Conservation (phyloP, 2,329 filamentous ascomycete species). For the Calonectria pseudoturangicola region DNA sequence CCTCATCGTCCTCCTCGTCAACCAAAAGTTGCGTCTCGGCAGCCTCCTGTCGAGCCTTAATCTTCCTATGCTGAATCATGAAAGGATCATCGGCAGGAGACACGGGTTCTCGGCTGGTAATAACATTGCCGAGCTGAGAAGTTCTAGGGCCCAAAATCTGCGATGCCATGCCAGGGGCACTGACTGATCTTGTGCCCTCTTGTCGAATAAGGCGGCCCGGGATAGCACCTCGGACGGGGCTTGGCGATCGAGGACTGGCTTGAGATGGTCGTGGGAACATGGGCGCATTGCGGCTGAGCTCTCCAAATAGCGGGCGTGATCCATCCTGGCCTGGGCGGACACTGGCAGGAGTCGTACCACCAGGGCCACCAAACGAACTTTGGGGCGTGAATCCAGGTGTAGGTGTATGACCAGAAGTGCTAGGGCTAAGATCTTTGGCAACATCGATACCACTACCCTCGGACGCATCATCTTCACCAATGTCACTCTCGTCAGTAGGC, state of each 20-base stretch:
- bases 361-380: constrained; percentile 74
- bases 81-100: constrained; percentile 67
- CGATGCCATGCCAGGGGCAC: constrained; percentile 75
- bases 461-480: constrained; percentile 64
- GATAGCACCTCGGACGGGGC: constrained; percentile 78
- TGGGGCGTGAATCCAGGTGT: constrained; percentile 73
- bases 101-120: constrained; percentile 60
- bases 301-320: constrained; percentile 71
- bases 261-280: constrained; percentile 72
- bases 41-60: constrained; percentile 73
- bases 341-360: constrained; percentile 60
- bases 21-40: constrained; percentile 75
- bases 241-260: constrained; percentile 82
- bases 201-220: constrained; percentile 69
- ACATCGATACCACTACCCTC: constrained; percentile 80
- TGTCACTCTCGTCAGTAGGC: constrained; percentile 62
- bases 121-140: constrained; percentile 62
- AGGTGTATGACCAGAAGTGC: constrained; percentile 64
- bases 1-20: constrained; percentile 82
- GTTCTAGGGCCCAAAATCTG: constrained; percentile 68
- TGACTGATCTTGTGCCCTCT: constrained; percentile 74
- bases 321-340: constrained; percentile 65
- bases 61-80: constrained; percentile 69
- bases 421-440: constrained; percentile 77
- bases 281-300: constrained; percentile 70